Base-by-base conservation (phyloP, 257 asterid species). In the Apocynum venetum region DNA sequence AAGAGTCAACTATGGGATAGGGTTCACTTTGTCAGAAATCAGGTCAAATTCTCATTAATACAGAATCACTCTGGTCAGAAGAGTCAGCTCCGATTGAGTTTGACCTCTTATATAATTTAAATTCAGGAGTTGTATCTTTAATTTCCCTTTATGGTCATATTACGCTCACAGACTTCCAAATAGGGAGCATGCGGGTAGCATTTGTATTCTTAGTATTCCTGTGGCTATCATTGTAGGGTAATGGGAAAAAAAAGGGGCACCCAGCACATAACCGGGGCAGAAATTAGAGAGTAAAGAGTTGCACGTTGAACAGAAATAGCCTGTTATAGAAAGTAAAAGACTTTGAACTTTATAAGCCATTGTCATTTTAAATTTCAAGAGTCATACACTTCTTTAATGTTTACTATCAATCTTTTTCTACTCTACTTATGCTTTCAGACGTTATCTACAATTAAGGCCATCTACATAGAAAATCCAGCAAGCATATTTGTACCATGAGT, bases 351-450 rank as follows among this genome's bases (percentile, higher is more conserved):
- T 5, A 36, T 11, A 35, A 36, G 46, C 69, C 46, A 63, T 35
- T 61, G 36, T 61, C 41, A 25, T 7, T 61, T 6, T 36, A 3
- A 63, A 63, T 31, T 10, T 63, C 8, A 78, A n/a, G 19, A 53
- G 57, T 64, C 64, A n/a, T n/a, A 79, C 72, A 46, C 35, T 59
- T 64, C 61, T 40, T 72, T 41, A 53, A 71, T 46, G 51, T 72
- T 52, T 14, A 43, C 6, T 12, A 31, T 10, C 41, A 35, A 60
- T 17, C 78, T 31, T n/a, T 73, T 61, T 13, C 78, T 64, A 51
- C 10, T 13, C 55, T n/a, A 52, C 10, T 15, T 48, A 57, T 73
- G 74, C 52, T 71, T 48, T 72, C 49, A 78, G 74, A 63, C 10
- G 14, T 57, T 72, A n/a, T 77, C 15, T 41, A 61, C 48, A 73